Percentiles rank a stretch among this genome's conserved stretches.
These are phyloP conservation scores for Blastocladiella emersonii DNA, from an alignment of 371 early-diverging fungal species.

Conservation along the genomic window DNA sequence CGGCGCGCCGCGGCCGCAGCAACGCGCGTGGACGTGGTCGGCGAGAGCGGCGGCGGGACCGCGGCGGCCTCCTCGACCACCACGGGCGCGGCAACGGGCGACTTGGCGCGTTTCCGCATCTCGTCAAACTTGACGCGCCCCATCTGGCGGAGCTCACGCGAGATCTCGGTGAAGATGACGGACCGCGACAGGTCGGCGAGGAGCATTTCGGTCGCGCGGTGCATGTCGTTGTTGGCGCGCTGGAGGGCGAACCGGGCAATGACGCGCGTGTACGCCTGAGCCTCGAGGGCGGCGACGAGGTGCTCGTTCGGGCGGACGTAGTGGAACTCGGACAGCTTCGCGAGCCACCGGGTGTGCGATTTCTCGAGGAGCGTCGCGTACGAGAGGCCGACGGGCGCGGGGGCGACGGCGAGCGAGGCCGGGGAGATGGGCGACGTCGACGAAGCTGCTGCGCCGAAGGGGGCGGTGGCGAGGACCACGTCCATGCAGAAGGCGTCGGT, in stretches of 20 bases:
- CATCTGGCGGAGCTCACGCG: not conserved
- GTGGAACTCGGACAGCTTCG: constrained; percentile 2
- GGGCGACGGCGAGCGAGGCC: not conserved
- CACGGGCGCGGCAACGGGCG: no score
- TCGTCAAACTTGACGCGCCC: constrained; percentile 4
- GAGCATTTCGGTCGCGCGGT: constrained; percentile 9
- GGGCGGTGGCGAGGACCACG: constrained; percentile 13
- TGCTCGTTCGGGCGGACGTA: constrained; percentile 4
- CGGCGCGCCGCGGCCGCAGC: not conserved
- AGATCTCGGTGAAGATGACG: not conserved
- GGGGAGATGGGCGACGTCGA: not conserved
- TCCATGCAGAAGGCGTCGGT: constrained; percentile 18
- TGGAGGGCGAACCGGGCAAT: constrained; percentile 7
- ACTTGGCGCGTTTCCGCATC: not conserved
- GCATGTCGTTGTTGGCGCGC: constrained; percentile 8
- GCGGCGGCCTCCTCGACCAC: no score
- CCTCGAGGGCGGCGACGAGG: not conserved
- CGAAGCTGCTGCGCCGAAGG: no score
- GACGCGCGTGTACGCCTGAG: constrained; percentile 2
- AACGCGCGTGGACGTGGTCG: not conserved
- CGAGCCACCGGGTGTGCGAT: not conserved
- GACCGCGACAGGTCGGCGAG: not conserved
- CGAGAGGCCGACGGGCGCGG: not conserved
- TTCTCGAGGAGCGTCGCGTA: constrained; percentile 4
- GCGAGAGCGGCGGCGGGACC: no score